Conservation (phyloP, 2,329 filamentous ascomycete genomes). For the Talaromyces sp. region DNA sequence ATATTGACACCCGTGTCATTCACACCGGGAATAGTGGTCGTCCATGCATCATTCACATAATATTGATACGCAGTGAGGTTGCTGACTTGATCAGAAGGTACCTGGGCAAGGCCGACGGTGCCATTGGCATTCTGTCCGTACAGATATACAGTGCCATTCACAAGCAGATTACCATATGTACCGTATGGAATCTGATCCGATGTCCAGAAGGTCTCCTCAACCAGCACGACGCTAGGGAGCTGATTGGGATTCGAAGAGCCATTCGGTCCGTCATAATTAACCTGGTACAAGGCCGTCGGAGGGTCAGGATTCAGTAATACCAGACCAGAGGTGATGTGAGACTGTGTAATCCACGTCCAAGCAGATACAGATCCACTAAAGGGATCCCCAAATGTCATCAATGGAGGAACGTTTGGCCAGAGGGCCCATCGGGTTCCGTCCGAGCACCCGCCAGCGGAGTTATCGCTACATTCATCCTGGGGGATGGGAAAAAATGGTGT, state of each 20-base stretch:
- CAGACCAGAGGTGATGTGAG: conserved; percentile 14
- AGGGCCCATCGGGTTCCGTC: conserved; percentile 17
- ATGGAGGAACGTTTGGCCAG: conserved; percentile 21
- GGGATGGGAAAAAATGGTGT: conserved; percentile 11
- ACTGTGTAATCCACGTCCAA: conserved; percentile 22
- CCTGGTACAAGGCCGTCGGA: conserved; percentile 18
- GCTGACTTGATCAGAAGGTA: not conserved
- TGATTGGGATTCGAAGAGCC: not conserved
- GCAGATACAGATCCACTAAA: conserved; percentile 8
- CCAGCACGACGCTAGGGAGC: conserved; percentile 18
- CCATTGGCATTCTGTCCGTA: conserved; percentile 5
- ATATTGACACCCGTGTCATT: conserved; percentile 14
- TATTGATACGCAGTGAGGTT: conserved; percentile 6
- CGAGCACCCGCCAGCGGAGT: conserved; percentile 9
- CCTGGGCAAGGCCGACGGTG: conserved; percentile 5
- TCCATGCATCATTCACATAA: conserved; percentile 6
- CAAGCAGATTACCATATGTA: not conserved
- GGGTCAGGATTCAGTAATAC: conserved; percentile 16
- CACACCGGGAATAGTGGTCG: conserved; percentile 3
- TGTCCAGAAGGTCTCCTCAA: conserved; percentile 20
- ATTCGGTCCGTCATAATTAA: conserved; percentile 15
- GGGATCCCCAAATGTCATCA: conserved; percentile 14
- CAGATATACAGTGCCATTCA: conserved; percentile 4
- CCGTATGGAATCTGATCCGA: conserved; percentile 17
- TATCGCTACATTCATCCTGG: conserved; percentile 10